phyloP scores from a whole-genome alignment of 148 eudicot genomes.

The Chenopodium album region DNA sequence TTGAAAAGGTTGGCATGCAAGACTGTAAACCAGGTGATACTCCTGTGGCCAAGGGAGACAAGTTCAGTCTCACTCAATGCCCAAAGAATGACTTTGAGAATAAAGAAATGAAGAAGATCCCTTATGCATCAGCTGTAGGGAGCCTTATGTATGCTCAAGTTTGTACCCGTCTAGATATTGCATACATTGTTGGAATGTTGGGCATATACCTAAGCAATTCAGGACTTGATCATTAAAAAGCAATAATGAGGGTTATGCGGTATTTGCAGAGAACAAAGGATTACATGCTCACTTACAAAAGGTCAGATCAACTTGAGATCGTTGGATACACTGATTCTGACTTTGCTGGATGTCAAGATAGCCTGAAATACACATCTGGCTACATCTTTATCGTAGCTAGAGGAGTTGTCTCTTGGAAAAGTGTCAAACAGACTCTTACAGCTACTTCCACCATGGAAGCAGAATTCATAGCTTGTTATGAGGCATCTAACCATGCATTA shows the following conservation, averaged over 20 bases:
- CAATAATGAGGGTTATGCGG: not conserved
- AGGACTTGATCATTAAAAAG: not conserved
- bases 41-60: too few relatives aligned
- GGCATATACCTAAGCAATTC: not conserved
- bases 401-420: constrained; percentile 7
- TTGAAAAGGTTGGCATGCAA: too few relatives aligned
- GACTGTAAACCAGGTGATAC: too few relatives aligned
- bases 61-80: not conserved
- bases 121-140: not conserved
- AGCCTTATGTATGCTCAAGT: constrained; percentile 5
- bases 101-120: not conserved
- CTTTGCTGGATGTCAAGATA: not conserved
- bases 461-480: constrained; percentile 21
- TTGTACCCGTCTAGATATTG: not conserved
- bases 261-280: constrained; percentile 5
- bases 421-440: not conserved
- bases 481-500: constrained; percentile 10
- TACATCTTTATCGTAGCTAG: not conserved
- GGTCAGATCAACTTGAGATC: not conserved
- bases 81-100: not conserved
- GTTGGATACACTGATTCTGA: not conserved
- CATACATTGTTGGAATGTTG: not conserved
- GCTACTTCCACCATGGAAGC: constrained; percentile 18
- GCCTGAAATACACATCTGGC: not conserved
- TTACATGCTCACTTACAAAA: constrained; percentile 14